Percentiles rank a stretch among this genome's conserved stretches.
These are phyloP conservation scores for Plasmodium vinckei DNA, from an alignment of 169 alveolate genomes.

Conservation along the genomic window DNA sequence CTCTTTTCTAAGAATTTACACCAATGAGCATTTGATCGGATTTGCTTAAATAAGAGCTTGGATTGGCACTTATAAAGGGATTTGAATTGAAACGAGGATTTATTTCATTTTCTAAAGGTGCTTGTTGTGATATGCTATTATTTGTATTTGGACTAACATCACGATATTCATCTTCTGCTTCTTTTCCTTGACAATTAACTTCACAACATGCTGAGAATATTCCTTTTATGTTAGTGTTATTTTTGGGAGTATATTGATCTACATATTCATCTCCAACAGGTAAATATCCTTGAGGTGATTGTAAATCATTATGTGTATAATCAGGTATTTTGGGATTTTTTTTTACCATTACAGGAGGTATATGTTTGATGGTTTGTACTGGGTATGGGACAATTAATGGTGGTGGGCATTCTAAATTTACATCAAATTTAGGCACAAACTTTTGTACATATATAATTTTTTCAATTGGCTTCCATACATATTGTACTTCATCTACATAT, in stretches of 20 bases:
- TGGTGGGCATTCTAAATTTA: slow-evolving; percentile 89
- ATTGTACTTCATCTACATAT: slow-evolving; percentile 87
- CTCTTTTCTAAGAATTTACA: not conserved
- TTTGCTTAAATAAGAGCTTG: slow-evolving; percentile 4
- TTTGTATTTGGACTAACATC: not conserved
- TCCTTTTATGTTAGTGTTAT: not conserved
- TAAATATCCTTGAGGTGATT: slow-evolving; percentile 82
- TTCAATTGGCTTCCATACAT: slow-evolving; percentile 90
- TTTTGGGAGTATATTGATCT: slow-evolving; percentile 65
- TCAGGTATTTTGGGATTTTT: slow-evolving; percentile 77
- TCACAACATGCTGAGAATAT: slow-evolving; percentile 37
- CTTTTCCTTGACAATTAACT: not conserved
- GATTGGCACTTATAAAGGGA: slow-evolving; percentile 15
- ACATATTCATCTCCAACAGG: slow-evolving; percentile 83
- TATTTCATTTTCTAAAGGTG: not conserved
- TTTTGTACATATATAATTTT: slow-evolving; percentile 87
- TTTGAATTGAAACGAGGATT: slow-evolving; percentile 13
- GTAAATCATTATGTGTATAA: slow-evolving; percentile 66
- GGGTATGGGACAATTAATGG: slow-evolving; percentile 90
- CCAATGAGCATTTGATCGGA: not conserved
- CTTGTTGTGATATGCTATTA: not conserved
- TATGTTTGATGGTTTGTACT: slow-evolving; percentile 86
- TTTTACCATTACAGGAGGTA: slow-evolving; percentile 89
- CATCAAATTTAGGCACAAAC: slow-evolving; percentile 89
- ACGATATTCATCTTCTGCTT: not conserved